phyloP scores from a whole-genome alignment of 257 asterid species.

The Leptodermis oblonga region DNA sequence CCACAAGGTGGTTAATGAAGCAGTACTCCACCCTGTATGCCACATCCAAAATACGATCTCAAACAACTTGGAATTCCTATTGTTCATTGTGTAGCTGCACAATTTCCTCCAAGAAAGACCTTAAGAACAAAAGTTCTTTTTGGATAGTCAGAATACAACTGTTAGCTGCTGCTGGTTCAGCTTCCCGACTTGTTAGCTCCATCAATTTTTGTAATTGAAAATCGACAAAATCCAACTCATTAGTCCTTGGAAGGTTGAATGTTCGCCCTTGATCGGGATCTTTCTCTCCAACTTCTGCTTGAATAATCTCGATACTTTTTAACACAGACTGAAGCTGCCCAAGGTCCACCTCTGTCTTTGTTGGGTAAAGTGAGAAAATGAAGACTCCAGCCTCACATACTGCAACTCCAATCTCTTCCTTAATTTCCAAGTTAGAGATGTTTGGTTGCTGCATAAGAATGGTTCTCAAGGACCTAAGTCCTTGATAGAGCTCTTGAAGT shows the following conservation, averaged over 20 bases:
- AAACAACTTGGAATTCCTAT: background rate
- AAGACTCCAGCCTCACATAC: background rate
- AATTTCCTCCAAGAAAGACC: background rate
- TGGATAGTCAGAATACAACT: background rate
- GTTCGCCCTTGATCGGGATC: background rate
- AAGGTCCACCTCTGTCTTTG: background rate
- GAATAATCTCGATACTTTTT: background rate
- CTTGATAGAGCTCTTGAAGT: background rate
- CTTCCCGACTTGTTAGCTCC: too few species aligned
- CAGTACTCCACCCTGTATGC: constrained; percentile 1
- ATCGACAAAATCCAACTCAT: background rate
- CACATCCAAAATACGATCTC: background rate
- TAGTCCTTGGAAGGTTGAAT: background rate
- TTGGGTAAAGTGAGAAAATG: background rate
- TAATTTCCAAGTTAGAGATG: background rate
- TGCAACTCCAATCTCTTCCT: background rate
- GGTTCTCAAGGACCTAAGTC: background rate
- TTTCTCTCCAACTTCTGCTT: too few species aligned
- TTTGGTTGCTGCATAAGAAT: too few species aligned
- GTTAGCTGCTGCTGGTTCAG: background rate
- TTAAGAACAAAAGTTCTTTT: background rate
- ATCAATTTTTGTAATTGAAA: too few species aligned
- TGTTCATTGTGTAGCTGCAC: background rate
- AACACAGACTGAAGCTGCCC: background rate
- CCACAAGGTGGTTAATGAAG: too few species aligned